Base-by-base conservation (phyloP, 345 rosid genomes). In the Kandelia obovata region DNA sequence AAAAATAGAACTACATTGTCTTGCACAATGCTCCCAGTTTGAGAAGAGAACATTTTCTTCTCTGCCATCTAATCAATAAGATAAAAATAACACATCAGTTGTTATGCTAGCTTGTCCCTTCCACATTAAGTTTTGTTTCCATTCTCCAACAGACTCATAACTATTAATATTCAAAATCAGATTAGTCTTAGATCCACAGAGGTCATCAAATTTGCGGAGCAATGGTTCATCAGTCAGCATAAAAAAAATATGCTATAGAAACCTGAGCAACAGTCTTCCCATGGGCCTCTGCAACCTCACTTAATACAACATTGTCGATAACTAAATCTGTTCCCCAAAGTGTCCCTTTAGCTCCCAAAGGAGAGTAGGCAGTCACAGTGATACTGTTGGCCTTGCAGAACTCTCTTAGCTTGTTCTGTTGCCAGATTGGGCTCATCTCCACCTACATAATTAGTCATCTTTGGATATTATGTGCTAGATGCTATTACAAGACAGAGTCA, bases 361-460 rank as follows among this genome's bases (percentile, higher is more conserved):
- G 80, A 28, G 77, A 69, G 47, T 65, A 69, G n/a, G 75, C 80
- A 27, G 71, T 66, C 23, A 75, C n/a, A 6, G 23, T 19, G 2
- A 76, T 58, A 21, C 65, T 62, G 19, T 72, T 72, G 2, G 28
- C 58, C 46, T 28, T 43, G 67, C 82, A 75, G 32, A 64, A 79
- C 62, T 71, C 72, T 47, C 74, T 60, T 21, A 74, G 71, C 66
- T 71, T 77, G 63, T 64, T 64, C 59, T 74, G 81, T 56, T 71
- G 79, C 81, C 84, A 74, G 3, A 77, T 17, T 8, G 77, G 75
- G 61, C 69, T 65, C 81, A 74, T 71, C 69, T 81, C 81, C 58
- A 71, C 81, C 79, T 74, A 21, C 37, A 52, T 5, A 67, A 64
- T n/a, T 25, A 15, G 34, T 43, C 6, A 3, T 21, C 77, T 71